Conservation (phyloP, 345 rosid species). For the Euphorbia lathyris region DNA sequence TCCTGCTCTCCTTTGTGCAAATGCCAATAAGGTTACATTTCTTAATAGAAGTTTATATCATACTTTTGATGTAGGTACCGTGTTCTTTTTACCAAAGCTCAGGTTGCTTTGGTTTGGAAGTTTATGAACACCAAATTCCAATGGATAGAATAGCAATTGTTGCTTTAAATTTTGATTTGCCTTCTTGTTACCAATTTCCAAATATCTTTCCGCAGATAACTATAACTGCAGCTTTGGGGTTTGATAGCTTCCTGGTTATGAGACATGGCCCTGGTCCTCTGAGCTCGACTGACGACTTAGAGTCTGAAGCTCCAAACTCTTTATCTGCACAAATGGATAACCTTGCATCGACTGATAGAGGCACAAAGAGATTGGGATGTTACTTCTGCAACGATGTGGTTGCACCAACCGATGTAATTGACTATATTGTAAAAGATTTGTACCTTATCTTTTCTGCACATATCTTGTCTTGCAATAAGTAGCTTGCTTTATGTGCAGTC, state of each 20-base stretch:
- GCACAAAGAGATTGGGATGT: slow-evolving; percentile 72
- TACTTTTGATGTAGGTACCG: neutral
- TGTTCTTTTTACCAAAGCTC: slow-evolving; percentile 10
- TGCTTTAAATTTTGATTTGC: neutral
- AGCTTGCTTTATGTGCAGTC: slow-evolving; percentile 50
- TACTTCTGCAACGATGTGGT: slow-evolving; percentile 97
- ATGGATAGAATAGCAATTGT: slow-evolving; percentile 2
- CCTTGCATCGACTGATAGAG: slow-evolving; percentile 38
- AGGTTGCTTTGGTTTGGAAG: slow-evolving; percentile 7
- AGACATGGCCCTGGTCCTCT: slow-evolving; percentile 94
- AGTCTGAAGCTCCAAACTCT: slow-evolving; percentile 28
- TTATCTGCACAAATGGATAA: slow-evolving; percentile 40
- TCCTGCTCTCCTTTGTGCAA: slow-evolving; percentile 79
- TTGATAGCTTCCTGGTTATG: slow-evolving; percentile 96
- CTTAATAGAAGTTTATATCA: neutral
- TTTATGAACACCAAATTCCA: no score
- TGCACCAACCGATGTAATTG: slow-evolving; percentile 86
- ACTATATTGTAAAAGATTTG: slow-evolving; percentile 11
- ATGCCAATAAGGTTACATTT: slow-evolving; percentile 63
- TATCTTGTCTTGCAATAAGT: slow-evolving; percentile 14
- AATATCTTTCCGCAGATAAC: slow-evolving; percentile 53
- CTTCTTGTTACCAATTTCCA: neutral
- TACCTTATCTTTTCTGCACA: slow-evolving; percentile 3
- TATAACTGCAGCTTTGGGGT: slow-evolving; percentile 89
- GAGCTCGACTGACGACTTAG: slow-evolving; percentile 25